A percentile compares a stretch with the other conserved stretches of the same genome.
phyloP scores from a whole-genome alignment of 2,329 filamentous ascomycete genomes.

The Aspergillus sp. region DNA sequence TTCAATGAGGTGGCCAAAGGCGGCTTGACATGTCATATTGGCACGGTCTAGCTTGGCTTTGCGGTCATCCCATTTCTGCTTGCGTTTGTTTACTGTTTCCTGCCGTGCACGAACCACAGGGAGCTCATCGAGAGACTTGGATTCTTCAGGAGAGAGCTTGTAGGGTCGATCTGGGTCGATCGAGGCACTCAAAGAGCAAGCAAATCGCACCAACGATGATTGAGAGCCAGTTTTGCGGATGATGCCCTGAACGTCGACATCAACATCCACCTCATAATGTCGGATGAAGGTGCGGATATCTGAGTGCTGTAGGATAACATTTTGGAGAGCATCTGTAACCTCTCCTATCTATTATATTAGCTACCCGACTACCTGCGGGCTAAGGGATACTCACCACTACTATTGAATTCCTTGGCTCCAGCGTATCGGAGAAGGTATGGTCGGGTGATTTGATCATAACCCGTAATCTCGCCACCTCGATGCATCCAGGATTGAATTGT shows the following conservation, averaged over 20 bases:
- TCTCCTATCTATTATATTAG: background rate
- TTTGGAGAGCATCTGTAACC: background rate
- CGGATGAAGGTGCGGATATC: conserved; percentile 20
- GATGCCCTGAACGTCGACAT: conserved; percentile 20
- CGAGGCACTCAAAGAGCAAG: conserved; percentile 17
- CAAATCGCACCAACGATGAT: conserved; percentile 18
- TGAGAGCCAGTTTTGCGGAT: conserved; percentile 13
- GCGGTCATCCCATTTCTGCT: conserved; percentile 12
- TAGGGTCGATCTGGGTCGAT: conserved; percentile 18
- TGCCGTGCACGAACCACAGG: background rate
- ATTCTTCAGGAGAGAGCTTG: conserved; percentile 14
- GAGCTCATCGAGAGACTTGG: conserved; percentile 17
- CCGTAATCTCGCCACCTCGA: conserved; percentile 23
- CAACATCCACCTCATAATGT: conserved; percentile 19
- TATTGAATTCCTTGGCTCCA: conserved; percentile 27
- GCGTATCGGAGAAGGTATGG: conserved; percentile 27
- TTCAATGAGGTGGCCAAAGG: no score
- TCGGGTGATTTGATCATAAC: conserved; percentile 22
- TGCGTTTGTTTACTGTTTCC: background rate
- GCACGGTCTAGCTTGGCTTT: conserved; percentile 11
- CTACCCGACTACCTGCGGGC: background rate
- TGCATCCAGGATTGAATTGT: conserved; percentile 19
- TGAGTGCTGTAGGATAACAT: background rate
- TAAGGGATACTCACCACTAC: conserved; percentile 22
- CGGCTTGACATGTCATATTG: conserved; percentile 4